phyloP scores from a whole-genome alignment of 2,329 filamentous ascomycete species.

The Hypoxylon rubiginosum region DNA sequence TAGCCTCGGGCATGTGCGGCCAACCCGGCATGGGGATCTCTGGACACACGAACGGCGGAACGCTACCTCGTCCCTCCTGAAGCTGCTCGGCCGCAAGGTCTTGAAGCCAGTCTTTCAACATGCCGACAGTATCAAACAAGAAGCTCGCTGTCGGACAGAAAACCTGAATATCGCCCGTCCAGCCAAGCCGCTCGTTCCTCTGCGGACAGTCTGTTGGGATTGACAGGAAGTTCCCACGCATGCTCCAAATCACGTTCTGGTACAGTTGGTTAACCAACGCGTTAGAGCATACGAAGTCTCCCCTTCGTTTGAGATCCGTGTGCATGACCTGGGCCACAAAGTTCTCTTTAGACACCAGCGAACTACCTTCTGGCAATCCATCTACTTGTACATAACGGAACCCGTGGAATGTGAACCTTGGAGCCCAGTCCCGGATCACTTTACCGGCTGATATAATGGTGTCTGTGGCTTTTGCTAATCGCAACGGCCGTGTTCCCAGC shows the following conservation, averaged over 20 bases:
- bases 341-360: constrained; percentile 12
- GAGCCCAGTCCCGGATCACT: not conserved
- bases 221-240: constrained; percentile 68
- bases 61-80: not conserved
- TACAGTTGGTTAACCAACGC: constrained; percentile 65
- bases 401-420: constrained; percentile 35
- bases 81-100: constrained; percentile 29
- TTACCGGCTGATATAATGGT: not conserved
- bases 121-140: constrained; percentile 57
- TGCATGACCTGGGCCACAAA: constrained; percentile 42
- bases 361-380: constrained; percentile 50
- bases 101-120: constrained; percentile 57
- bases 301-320: constrained; percentile 51
- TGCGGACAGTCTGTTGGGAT: constrained; percentile 65
- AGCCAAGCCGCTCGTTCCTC: constrained; percentile 61
- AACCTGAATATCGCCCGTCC: constrained; percentile 60
- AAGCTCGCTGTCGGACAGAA: constrained; percentile 59
- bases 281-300: constrained; percentile 65
- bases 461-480: constrained; percentile 1
- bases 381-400: constrained; percentile 61
- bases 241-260: constrained; percentile 66
- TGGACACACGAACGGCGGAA: constrained; percentile 15
- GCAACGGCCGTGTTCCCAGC: constrained; percentile 46
- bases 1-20: constrained; percentile 42
- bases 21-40: constrained; percentile 18